Evolutionary conservation across 129 eudicot species (phyloP).

Genomic region (Arctium lappa): DNA sequence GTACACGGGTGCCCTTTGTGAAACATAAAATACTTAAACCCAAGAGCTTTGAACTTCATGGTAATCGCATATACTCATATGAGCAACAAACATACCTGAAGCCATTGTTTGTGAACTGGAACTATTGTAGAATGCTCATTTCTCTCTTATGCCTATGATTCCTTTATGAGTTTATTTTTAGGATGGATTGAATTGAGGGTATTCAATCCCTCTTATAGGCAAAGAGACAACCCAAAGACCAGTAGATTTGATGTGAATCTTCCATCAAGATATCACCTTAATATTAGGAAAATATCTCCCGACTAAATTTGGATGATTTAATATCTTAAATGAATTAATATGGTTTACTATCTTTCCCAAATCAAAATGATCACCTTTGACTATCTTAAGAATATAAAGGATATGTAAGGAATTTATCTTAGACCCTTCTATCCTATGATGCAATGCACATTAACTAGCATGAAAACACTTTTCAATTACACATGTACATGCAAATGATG

Average conservation of each 20-base stretch:
- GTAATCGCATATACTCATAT: not conserved
- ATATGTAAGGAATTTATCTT: not conserved
- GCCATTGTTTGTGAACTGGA: not conserved
- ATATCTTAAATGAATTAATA: too few species aligned
- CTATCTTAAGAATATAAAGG: not conserved
- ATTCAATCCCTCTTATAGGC: not conserved
- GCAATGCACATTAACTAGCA: not conserved
- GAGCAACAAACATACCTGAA: not conserved
- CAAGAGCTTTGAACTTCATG: not conserved
- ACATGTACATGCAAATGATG: not conserved
- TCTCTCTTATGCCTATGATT: not conserved
- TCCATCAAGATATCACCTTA: not conserved
- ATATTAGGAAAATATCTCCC: not conserved
- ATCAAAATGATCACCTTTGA: not conserved
- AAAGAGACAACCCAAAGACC: not conserved
- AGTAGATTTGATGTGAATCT: not conserved
- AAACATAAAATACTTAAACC: not conserved
- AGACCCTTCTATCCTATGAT: not conserved
- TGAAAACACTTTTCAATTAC: not conserved
- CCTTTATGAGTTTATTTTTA: not conserved
- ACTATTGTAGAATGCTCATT: not conserved
- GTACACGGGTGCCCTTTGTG: not conserved
- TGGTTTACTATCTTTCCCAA: not conserved
- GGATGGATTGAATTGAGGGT: not conserved
- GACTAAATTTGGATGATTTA: not conserved